phyloP scores from a whole-genome alignment of 805 yeast species.

The Wickerhamomyces kurtzmanii region DNA sequence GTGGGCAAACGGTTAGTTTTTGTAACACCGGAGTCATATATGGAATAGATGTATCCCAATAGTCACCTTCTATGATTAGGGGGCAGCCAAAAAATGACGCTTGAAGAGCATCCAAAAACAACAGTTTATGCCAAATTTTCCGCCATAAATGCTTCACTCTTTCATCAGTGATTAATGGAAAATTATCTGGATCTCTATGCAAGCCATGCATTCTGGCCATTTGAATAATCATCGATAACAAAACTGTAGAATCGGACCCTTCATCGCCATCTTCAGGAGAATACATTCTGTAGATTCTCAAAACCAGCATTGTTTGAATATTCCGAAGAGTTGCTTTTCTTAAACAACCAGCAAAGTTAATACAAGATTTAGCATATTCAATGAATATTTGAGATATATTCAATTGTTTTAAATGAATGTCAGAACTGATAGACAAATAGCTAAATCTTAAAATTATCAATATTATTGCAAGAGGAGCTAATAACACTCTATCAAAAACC shows the following conservation, averaged over 20 bases:
- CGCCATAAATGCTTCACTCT: constrained; percentile 34
- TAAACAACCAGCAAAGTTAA: constrained; percentile 23
- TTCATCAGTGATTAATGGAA: constrained; percentile 24
- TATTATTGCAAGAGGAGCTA: constrained; percentile 26
- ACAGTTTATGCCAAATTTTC: constrained; percentile 35
- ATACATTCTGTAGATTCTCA: constrained; percentile 33
- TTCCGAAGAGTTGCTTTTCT: constrained; percentile 31
- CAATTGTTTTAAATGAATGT: too few species aligned
- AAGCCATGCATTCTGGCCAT: constrained; percentile 34
- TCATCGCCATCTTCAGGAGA: constrained; percentile 40
- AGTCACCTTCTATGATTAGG: constrained; percentile 29
- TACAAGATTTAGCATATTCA: constrained; percentile 29
- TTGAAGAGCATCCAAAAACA: constrained; percentile 31
- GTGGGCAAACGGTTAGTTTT: constrained; percentile 16
- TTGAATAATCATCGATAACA: constrained; percentile 28
- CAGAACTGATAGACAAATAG: too few species aligned
- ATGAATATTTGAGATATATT: constrained; percentile 25
- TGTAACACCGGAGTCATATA: constrained; percentile 6
- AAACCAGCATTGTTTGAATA: constrained; percentile 32
- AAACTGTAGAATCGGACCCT: constrained; percentile 31
- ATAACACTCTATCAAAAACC: constrained; percentile 7
- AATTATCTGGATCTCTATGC: constrained; percentile 33
- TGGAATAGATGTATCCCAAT: constrained; percentile 41
- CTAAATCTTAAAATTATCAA: constrained; percentile 29
- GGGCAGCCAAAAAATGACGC: constrained; percentile 38